Evolutionary conservation across 1,284 basidiomycete genomes (phyloP).

Genomic region (Ustilago crameri): DNA sequence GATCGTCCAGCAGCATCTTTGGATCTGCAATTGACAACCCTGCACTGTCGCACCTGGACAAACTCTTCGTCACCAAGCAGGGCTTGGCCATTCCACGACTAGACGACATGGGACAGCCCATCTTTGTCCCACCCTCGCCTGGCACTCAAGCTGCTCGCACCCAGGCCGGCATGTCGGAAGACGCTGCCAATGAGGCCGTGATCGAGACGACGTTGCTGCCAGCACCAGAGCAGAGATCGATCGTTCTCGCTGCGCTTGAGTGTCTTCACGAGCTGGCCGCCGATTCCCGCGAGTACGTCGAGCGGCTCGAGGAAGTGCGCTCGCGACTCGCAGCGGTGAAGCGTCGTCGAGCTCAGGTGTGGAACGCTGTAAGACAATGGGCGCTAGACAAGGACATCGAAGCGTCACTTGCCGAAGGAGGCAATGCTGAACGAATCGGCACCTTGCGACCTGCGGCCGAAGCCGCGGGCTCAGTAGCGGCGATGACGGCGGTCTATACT

Average conservation of each 20-base stretch:
- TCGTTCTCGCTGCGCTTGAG: constrained; percentile 62
- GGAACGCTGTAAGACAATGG: constrained; percentile 70
- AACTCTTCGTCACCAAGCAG: constrained; percentile 62
- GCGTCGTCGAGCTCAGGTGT: constrained; percentile 70
- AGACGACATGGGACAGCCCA: constrained; percentile 46
- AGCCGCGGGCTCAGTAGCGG: constrained; percentile 2
- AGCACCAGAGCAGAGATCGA: constrained; percentile 59
- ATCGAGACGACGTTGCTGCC: constrained; percentile 51
- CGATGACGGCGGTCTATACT: background rate
- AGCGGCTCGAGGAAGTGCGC: constrained; percentile 71
- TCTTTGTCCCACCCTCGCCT: constrained; percentile 38
- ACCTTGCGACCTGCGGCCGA: background rate
- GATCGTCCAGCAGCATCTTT: constrained; percentile 18
- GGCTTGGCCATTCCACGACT: constrained; percentile 55
- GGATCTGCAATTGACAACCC: constrained; percentile 52
- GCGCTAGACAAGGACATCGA: constrained; percentile 52
- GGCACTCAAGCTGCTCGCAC: constrained; percentile 18
- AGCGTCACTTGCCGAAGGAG: constrained; percentile 8
- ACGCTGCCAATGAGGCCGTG: constrained; percentile 26
- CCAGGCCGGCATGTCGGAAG: constrained; percentile 18
- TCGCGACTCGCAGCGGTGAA: constrained; percentile 70
- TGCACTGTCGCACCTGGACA: constrained; percentile 59
- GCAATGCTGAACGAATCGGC: constrained; percentile 3
- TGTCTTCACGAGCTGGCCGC: constrained; percentile 69
- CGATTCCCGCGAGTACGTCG: constrained; percentile 72